Base-by-base conservation (phyloP, 169 alveolate species). In the Cryptosporidium bovis region DNA sequence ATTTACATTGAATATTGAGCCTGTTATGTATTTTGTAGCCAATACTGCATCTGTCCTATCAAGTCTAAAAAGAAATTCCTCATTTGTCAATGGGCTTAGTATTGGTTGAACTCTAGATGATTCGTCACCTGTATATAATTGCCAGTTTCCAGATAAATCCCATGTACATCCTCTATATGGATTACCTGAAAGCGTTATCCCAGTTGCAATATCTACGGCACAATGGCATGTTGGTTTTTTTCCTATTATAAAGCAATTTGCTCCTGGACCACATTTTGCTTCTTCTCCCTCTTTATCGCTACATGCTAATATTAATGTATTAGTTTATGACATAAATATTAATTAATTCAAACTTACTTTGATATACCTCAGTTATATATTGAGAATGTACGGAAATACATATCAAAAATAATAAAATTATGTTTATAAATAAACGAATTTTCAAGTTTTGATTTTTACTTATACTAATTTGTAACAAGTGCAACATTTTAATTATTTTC, bases 71-170 rank as follows among this genome's bases (percentile, higher is more conserved):
- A 91, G 33, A 53, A 87, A 91, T 7, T 91, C 91, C 82, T 91
- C 93, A 60, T 91, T 91, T 53, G 91, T 69, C 29, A 83, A 51
- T 27, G 92, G 93, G 33, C 84, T 82, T 10, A 90, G 46, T 13
- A 87, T 83, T 31, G 85, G 83, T 33, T 58, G 77, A 3, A 65
- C 90, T 62, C 87, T 56, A 40, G 87, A 40, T 36, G 87, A 77
- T 46, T 77, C 87, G 40, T 77, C 87, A 20, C 87, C 87, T 3
- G 91, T 82, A 66, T 56, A 91, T 58, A 91, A 67, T 36, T 91
- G 93, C 93, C 93, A 91, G 66, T 65, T 89, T 6, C 93, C 93
- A 71, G 91, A 82, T n/a, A 91, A 85, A 90, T 91, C 93, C 91
- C 92, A 91, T 44, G 93, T 91, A 83, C 93, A 91, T 3, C 90